Percentiles rank a stretch among this genome's conserved stretches.
phyloP scores from a whole-genome alignment of 495 filamentous ascomycete genomes.

The Immersiella caudata region DNA sequence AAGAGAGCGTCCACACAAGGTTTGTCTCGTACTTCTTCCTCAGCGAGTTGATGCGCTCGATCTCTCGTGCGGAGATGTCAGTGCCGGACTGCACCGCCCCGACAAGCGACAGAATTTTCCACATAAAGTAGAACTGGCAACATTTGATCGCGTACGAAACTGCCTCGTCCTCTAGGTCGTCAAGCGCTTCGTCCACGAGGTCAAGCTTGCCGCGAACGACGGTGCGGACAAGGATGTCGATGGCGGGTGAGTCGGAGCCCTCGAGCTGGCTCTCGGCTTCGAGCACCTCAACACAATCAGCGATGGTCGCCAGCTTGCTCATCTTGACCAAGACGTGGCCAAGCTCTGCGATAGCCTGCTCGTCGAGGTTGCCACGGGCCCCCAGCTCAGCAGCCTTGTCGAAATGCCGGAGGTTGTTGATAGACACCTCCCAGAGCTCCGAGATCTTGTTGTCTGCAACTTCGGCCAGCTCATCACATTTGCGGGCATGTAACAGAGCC shows the following conservation, averaged over 20 bases:
- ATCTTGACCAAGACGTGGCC: conserved; percentile 82
- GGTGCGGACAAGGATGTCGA: conserved; percentile 69
- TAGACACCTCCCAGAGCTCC: conserved; percentile 80
- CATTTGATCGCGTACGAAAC: conserved; percentile 71
- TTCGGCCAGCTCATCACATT: conserved; percentile 84
- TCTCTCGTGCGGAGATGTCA: conserved; percentile 50
- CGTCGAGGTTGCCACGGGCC: conserved; percentile 61
- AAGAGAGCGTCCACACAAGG: conserved; percentile 67
- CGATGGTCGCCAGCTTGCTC: conserved; percentile 78
- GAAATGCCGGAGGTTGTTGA: conserved; percentile 68
- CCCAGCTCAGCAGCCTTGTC: conserved; percentile 67
- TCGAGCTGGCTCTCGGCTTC: conserved; percentile 63
- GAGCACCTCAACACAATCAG: conserved; percentile 71
- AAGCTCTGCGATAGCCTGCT: conserved; percentile 65
- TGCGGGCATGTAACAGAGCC: conserved; percentile 81
- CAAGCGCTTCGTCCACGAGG: conserved; percentile 63
- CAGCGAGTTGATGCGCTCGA: conserved; percentile 61
- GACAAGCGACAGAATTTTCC: conserved; percentile 68
- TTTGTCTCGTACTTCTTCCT: conserved; percentile 60
- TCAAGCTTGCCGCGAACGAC: conserved; percentile 65
- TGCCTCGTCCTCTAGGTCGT: conserved; percentile 73
- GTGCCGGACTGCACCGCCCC: conserved; percentile 43
- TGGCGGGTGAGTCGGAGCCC: conserved; percentile 50
- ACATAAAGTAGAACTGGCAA: conserved; percentile 89
- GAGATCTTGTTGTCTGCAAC: conserved; percentile 76